Conservation (phyloP, 164 flowering plant genomes). For the Platanus orientalis region DNA sequence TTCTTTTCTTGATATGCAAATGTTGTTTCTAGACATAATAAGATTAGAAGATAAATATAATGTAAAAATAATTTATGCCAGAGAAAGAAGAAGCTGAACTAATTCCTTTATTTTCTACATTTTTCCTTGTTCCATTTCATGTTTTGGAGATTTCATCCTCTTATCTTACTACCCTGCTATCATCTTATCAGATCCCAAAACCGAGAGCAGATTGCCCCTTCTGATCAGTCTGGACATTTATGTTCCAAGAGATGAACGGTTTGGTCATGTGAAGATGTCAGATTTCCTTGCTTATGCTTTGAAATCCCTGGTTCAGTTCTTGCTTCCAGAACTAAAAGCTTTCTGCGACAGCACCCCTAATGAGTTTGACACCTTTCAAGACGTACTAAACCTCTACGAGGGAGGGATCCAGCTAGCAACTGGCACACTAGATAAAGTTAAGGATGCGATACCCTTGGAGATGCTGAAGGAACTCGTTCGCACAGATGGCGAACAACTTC, state of each 20-base stretch:
- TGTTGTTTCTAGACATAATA: too few species aligned
- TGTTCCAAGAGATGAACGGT: conserved; percentile 87
- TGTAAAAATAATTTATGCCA: too few species aligned
- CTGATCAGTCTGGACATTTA: conserved; percentile 59
- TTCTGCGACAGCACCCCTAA: conserved; percentile 55
- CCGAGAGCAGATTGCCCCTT: conserved; percentile 61
- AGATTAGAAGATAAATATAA: too few species aligned
- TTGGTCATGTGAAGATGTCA: conserved; percentile 65
- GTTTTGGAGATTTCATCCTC: too few species aligned
- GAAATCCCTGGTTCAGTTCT: conserved; percentile 61
- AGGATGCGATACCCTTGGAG: conserved; percentile 58
- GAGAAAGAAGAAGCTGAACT: too few species aligned
- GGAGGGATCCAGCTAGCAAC: conserved; percentile 51
- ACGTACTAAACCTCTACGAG: conserved; percentile 61
- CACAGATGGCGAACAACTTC: conserved; percentile 55
- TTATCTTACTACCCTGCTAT: too few species aligned
- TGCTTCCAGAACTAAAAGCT: conserved; percentile 48
- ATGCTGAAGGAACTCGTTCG: conserved; percentile 63
- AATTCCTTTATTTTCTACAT: not conserved
- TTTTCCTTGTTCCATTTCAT: too few species aligned
- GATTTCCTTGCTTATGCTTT: conserved; percentile 75
- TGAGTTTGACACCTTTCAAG: conserved; percentile 75
- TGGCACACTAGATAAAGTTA: conserved; percentile 21
- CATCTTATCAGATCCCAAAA: conserved; percentile 50
- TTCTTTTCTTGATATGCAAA: too few species aligned